A percentile compares a stretch with the other conserved stretches of the same genome.
These are phyloP conservation scores for Xerocomellus amylosporus DNA, from an alignment of 768 basidiomycete species.

Conservation along the genomic window DNA sequence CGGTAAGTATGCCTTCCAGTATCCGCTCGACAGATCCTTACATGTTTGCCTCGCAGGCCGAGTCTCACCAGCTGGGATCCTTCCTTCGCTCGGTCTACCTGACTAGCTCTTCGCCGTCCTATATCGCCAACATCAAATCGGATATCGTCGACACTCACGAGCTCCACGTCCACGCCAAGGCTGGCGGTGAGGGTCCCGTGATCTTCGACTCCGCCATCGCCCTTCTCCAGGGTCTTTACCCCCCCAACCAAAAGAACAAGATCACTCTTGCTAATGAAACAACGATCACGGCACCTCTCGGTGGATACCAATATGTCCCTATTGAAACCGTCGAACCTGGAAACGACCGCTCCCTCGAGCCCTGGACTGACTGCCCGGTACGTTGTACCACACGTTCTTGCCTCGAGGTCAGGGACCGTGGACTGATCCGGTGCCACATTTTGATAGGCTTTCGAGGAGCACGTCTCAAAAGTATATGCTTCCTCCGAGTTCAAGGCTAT, in stretches of 20 bases:
- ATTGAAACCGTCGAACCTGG: constrained; percentile 86
- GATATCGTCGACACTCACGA: constrained; percentile 73
- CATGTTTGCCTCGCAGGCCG: constrained; percentile 40
- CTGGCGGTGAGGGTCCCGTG: constrained; percentile 79
- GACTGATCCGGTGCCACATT: constrained; percentile 12
- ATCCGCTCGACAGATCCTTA: not conserved
- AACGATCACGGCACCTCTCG: constrained; percentile 66
- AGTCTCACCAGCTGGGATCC: constrained; percentile 64
- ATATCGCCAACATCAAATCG: constrained; percentile 60
- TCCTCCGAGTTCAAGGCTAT: constrained; percentile 67
- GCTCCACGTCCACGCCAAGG: constrained; percentile 76
- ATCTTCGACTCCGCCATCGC: constrained; percentile 87
- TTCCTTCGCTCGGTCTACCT: constrained; percentile 67
- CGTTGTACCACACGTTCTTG: constrained; percentile 9
- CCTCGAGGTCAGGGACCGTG: not conserved
- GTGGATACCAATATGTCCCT: constrained; percentile 85
- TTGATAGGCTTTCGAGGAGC: constrained; percentile 59
- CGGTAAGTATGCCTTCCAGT: constrained; percentile 40
- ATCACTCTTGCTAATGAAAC: constrained; percentile 78
- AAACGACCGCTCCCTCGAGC: constrained; percentile 80
- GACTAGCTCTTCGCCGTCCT: constrained; percentile 60
- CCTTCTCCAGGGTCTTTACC: constrained; percentile 82
- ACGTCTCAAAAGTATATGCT: constrained; percentile 55
- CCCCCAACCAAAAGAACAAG: constrained; percentile 70
- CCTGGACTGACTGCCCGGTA: constrained; percentile 67